Base-by-base conservation (phyloP, 805 yeast species). In the Sugiyamaella mastotermitis region DNA sequence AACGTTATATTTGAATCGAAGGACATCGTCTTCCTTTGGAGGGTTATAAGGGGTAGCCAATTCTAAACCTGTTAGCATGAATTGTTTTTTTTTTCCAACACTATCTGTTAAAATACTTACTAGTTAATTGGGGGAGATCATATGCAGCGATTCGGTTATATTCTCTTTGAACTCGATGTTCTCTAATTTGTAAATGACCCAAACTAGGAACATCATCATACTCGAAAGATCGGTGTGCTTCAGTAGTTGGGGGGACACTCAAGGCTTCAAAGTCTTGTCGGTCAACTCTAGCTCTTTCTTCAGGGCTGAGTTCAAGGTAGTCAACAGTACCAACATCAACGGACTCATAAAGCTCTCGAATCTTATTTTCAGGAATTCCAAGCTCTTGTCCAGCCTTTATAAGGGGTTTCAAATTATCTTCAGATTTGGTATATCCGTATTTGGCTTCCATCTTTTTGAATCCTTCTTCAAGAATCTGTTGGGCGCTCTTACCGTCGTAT, bases 111-210 rank as follows among this genome's bases (percentile, higher is more conserved):
- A 13, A 18, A 3, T 4, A 40, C 43, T 57, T 71, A 83, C 58
- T 85, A 78, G 29, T 78, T 47, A 92, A 69, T 40, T 77, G 72
- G 5, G 98, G 98, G 69, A 90, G 72, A 58, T 90, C 97, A 62
- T 81, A 90, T 0, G 97, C 96, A 8, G 94, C 85, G 31, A 85
- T 69, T 51, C 97, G 73, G 54, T 80, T 80, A 52, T 80, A 77
- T 47, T 82, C 76, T 49, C 94, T 78, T 50, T 75, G 78, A 47
- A 76, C 80, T 55, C 97, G 74, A 52, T 78, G 83, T 47, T 76
- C 80, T 40, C 76, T 74, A 23, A 80, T 72, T 43, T 74, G 72
- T 51, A 81, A 79, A 50, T 81, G 94, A 16, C 92, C 94, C 10
- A 65, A 64, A 3, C 80, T 67, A 18, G 86, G 80, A 46, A 77